Evolutionary conservation across 202 grass and related monocot genomes (phyloP).

Genomic region (Zizania palustris): DNA sequence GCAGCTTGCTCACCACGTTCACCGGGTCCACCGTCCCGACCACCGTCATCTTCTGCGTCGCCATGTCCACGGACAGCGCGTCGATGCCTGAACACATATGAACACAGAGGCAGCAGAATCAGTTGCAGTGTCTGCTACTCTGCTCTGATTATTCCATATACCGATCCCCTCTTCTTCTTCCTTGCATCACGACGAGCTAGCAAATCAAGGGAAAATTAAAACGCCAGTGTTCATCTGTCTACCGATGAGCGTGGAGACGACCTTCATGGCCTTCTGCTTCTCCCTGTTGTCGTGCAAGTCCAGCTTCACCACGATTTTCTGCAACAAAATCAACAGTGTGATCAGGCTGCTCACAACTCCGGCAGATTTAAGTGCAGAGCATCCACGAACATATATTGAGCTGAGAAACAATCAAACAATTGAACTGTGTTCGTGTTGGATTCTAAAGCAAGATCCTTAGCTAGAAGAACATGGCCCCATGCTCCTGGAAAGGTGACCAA

Average conservation of each 20-base stretch:
- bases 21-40: conserved; percentile 76
- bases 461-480: neutral
- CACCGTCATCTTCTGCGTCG: conserved; percentile 79
- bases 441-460: conserved; percentile 41
- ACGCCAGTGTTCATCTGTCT: neutral
- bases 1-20: conserved; percentile 67
- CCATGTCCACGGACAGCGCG: conserved; percentile 77
- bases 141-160: too few relatives aligned
- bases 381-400: neutral
- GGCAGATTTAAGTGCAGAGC: conserved; percentile 4
- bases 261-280: conserved; percentile 93
- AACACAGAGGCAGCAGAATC: neutral
- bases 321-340: conserved; percentile 22
- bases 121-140: neutral
- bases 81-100: conserved; percentile 58
- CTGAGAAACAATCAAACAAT: neutral
- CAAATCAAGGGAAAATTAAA: neutral
- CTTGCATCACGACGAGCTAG: neutral
- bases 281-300: conserved; percentile 66
- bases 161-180: neutral
- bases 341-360: neutral
- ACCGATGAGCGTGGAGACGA: conserved; percentile 63
- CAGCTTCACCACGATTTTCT: conserved; percentile 88
- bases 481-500: conserved; percentile 34
- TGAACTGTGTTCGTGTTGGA: neutral